These are phyloP conservation scores for Geosmithia flava DNA, from an alignment of 2,329 filamentous ascomycete genomes.

Conservation along the genomic window DNA sequence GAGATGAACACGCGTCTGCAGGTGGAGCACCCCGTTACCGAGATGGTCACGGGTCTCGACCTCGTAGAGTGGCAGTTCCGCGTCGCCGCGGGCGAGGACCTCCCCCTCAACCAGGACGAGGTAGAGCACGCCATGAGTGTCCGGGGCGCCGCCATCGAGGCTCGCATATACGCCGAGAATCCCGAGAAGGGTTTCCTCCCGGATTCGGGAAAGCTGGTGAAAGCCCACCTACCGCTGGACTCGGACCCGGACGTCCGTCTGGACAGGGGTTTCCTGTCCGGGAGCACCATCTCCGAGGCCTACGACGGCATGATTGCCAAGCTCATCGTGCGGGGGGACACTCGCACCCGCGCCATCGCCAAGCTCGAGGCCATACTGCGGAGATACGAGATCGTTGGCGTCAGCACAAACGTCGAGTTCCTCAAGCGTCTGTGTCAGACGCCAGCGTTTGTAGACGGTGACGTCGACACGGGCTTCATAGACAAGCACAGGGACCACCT, in stretches of 20 bases:
- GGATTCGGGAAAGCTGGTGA: slow-evolving; percentile 78
- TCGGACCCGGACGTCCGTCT: slow-evolving; percentile 67
- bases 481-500: slow-evolving; percentile 74
- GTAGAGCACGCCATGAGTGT: slow-evolving; percentile 65
- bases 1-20: slow-evolving; percentile 83
- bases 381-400: slow-evolving; percentile 83
- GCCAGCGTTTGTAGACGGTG: slow-evolving; percentile 69
- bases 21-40: slow-evolving; percentile 89
- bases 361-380: slow-evolving; percentile 72
- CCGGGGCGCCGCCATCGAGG: slow-evolving; percentile 83
- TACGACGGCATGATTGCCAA: slow-evolving; percentile 99
- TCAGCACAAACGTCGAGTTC: slow-evolving; percentile 95
- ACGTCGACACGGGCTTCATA: slow-evolving; percentile 95
- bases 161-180: slow-evolving; percentile 92
- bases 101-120: slow-evolving; percentile 43
- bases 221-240: slow-evolving; percentile 62
- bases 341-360: slow-evolving; percentile 68
- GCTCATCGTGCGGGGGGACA: slow-evolving; percentile 76
- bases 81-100: slow-evolving; percentile 45
- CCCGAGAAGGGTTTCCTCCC: slow-evolving; percentile 87
- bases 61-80: slow-evolving; percentile 96
- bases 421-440: slow-evolving; percentile 77
- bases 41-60: slow-evolving; percentile 55
- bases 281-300: slow-evolving; percentile 83
- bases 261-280: slow-evolving; percentile 84